phyloP scores from a whole-genome alignment of 208 protist genomes.

The Strigomonas culicis region DNA sequence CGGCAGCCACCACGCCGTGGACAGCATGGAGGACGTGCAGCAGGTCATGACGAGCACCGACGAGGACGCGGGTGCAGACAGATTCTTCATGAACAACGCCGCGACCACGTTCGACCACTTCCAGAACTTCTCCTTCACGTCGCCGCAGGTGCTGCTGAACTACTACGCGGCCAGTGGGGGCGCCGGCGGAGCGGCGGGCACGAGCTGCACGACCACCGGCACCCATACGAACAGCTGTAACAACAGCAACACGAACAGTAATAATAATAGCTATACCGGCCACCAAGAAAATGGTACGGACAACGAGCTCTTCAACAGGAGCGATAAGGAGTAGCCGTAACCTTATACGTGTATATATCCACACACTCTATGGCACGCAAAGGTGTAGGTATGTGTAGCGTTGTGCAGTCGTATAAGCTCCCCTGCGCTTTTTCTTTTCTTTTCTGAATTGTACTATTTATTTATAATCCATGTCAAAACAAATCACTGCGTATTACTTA shows the following conservation, averaged over 20 bases:
- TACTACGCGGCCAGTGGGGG: conserved; percentile 6
- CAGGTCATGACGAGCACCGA: background rate
- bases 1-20: background rate
- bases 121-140: conserved; percentile 45
- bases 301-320: background rate
- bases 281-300: background rate
- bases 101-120: conserved; percentile 32
- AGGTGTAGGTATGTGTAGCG: too few species aligned
- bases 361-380: too few species aligned
- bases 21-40: background rate
- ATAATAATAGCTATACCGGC: conserved; percentile 1
- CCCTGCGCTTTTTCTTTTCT: too few species aligned
- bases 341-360: background rate
- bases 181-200: background rate
- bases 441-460: too few species aligned
- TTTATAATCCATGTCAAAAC: background rate
- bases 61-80: background rate
- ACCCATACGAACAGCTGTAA: background rate
- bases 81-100: background rate
- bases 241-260: conserved; percentile 4
- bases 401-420: too few species aligned
- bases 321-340: background rate
- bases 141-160: conserved; percentile 24
- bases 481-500: background rate
- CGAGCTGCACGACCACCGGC: background rate